Evolutionary conservation across 306 rosid genomes (phyloP).

Genomic region (Vigna trinervia): DNA sequence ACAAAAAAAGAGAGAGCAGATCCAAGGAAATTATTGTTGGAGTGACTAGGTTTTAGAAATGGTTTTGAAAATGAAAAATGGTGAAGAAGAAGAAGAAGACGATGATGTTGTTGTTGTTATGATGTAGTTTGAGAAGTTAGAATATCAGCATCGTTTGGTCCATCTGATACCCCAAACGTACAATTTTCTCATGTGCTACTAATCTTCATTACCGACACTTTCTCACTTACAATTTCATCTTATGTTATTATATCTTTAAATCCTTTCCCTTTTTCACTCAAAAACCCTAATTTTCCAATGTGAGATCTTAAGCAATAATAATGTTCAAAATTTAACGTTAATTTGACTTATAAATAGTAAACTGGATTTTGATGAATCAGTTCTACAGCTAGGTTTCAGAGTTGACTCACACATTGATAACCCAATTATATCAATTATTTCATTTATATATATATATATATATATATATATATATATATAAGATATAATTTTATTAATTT

Average conservation of each 20-base stretch:
- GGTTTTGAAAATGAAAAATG: background rate
- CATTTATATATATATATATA: background rate
- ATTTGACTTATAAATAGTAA: no score
- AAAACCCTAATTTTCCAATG: background rate
- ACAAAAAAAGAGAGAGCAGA: background rate
- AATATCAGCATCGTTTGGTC: slow-evolving; percentile 61
- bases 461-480: background rate
- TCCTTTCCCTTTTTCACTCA: background rate
- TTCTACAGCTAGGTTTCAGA: background rate
- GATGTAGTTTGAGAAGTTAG: slow-evolving; percentile 47
- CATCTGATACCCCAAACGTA: slow-evolving; percentile 45
- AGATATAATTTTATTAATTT: background rate
- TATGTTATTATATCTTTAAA: background rate
- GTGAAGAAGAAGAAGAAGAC: background rate
- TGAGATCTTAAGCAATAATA: no score
- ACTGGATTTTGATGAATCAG: background rate
- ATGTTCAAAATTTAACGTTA: no score
- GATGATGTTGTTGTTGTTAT: no score
- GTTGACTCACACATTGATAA: background rate
- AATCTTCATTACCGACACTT: slow-evolving; percentile 59
- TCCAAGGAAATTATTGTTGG: slow-evolving; percentile 6
- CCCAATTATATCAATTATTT: no score
- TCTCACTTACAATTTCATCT: background rate
- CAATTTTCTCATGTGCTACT: slow-evolving; percentile 47
- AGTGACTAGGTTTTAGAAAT: background rate